Base-by-base conservation (phyloP, 2,329 filamentous ascomycete species). In the Fusarium mexicanum region DNA sequence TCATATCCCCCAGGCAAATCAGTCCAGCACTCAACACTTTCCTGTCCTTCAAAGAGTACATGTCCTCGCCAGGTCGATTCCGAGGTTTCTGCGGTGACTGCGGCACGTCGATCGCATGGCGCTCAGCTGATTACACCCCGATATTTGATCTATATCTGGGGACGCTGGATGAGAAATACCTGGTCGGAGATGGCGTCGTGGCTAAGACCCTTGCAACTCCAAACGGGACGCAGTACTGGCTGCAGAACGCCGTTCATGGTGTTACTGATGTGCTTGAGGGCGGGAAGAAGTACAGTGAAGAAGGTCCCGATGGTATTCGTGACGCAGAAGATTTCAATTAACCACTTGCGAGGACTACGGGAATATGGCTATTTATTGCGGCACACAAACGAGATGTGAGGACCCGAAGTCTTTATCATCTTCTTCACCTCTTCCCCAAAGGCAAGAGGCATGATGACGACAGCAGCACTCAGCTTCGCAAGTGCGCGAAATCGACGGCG, bases 261-360 rank as follows among this genome's bases (percentile, higher is more conserved):
- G 58, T 72, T 33, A 71, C 69, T 5, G 69, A 72, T n/a, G 43
- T 37, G 8, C 44, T 72, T n/a, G 53, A 61, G n/a, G 69, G 69
- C 5, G 69, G 67, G 5, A 63, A 13, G 29, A 50, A 53, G 48
- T 71, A 72, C 57, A 35, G n/a, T 11, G 38, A 61, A 26, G 67
- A 71, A 58, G 69, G 67, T 0, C 62, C 67, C 0, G 92, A 95
- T 82, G 86, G 90, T 6, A 17, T 67, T 9, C 33, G 64, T 22
- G 46, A 48, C 6, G 46, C 20, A 20, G 14, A 48, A 16, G 26
- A 12, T 6, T 22, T 22, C 20, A 9, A 6, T 3, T 16, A 13
- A 10, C 13, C 24, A 26, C 26, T 26, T 20, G 13, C 6, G 20
- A 48, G 6, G 13, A 22, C 20, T 26, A 17, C 26, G 14, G 46